These are phyloP conservation scores for Colletotrichum sublineola DNA, from an alignment of 2,329 filamentous ascomycete species.

Conservation along the genomic window DNA sequence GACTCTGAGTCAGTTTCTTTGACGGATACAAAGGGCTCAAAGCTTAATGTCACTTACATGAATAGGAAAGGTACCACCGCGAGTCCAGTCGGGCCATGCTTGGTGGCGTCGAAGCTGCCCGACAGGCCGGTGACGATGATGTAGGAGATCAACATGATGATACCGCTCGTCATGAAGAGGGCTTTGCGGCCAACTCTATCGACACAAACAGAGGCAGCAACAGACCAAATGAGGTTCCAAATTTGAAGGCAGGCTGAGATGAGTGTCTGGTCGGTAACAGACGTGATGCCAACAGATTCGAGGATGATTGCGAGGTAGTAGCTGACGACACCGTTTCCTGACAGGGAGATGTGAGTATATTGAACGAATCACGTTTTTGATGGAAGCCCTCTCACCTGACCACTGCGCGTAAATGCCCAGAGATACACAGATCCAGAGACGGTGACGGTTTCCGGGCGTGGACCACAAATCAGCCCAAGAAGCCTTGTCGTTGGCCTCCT, in stretches of 20 bases:
- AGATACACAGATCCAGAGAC: slow-evolving; percentile 48
- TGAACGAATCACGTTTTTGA: not conserved
- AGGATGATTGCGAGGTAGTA: slow-evolving; percentile 57
- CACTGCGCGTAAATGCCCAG: slow-evolving; percentile 50
- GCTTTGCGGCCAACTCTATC: slow-evolving; percentile 13
- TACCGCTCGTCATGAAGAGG: not conserved
- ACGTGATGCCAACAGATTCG: slow-evolving; percentile 44
- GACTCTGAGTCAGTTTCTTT: not conserved
- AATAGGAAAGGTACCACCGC: slow-evolving; percentile 55
- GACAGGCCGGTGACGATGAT: slow-evolving; percentile 32
- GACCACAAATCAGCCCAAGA: slow-evolving; percentile 39
- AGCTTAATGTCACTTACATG: slow-evolving; percentile 38
- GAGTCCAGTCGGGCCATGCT: slow-evolving; percentile 44
- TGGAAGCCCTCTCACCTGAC: slow-evolving; percentile 29
- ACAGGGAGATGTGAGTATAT: slow-evolving; percentile 42
- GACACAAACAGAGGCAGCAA: slow-evolving; percentile 22
- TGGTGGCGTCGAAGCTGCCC: slow-evolving; percentile 41
- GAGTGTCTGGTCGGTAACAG: slow-evolving; percentile 52
- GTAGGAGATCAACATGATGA: slow-evolving; percentile 35
- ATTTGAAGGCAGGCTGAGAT: slow-evolving; percentile 47
- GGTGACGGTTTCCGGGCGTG: slow-evolving; percentile 47
- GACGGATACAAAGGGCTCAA: not conserved
- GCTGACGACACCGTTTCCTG: slow-evolving; percentile 67
- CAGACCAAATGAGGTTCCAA: slow-evolving; percentile 35
- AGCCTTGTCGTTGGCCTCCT: slow-evolving; percentile 20